A percentile compares a stretch with the other conserved stretches of the same genome.
These are phyloP conservation scores for Colletotrichum sp. DNA, from an alignment of 2,329 filamentous ascomycete species.

Conservation along the genomic window DNA sequence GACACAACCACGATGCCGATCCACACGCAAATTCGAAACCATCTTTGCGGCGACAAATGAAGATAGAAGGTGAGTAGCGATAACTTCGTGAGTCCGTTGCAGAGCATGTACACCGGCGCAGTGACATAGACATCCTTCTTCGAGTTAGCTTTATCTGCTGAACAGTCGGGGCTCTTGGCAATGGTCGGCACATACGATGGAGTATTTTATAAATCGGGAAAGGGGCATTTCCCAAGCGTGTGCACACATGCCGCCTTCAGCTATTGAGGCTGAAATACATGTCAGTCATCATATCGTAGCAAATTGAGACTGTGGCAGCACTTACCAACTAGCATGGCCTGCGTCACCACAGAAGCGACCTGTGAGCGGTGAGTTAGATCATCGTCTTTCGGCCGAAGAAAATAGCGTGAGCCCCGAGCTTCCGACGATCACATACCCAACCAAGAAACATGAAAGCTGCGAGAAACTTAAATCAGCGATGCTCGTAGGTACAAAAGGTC, in stretches of 20 bases:
- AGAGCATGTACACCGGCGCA: slow-evolving; percentile 35
- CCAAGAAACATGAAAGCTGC: slow-evolving; percentile 22
- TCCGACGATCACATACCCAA: slow-evolving; percentile 12
- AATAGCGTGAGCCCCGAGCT: background rate
- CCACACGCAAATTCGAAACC: slow-evolving; percentile 35
- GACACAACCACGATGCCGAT: slow-evolving; percentile 31
- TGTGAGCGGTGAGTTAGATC: background rate
- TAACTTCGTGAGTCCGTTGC: slow-evolving; percentile 39
- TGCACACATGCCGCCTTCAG: slow-evolving; percentile 8
- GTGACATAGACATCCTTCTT: slow-evolving; percentile 24
- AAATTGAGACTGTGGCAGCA: background rate
- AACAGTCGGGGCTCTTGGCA: background rate
- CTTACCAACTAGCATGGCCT: slow-evolving; percentile 15
- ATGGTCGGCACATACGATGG: slow-evolving; percentile 6
- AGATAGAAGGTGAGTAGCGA: slow-evolving; percentile 43
- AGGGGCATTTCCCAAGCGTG: slow-evolving; percentile 24
- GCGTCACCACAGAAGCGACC: slow-evolving; percentile 13
- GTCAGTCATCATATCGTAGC: background rate
- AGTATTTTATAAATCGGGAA: slow-evolving; percentile 6
- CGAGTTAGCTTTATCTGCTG: background rate
- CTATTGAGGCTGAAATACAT: background rate
- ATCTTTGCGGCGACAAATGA: slow-evolving; percentile 35
- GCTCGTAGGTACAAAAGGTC: background rate
- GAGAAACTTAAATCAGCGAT: background rate
- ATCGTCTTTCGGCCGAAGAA: background rate